Conservation (phyloP, 768 basidiomycete species). For the Strobilomyces dryophilus region DNA sequence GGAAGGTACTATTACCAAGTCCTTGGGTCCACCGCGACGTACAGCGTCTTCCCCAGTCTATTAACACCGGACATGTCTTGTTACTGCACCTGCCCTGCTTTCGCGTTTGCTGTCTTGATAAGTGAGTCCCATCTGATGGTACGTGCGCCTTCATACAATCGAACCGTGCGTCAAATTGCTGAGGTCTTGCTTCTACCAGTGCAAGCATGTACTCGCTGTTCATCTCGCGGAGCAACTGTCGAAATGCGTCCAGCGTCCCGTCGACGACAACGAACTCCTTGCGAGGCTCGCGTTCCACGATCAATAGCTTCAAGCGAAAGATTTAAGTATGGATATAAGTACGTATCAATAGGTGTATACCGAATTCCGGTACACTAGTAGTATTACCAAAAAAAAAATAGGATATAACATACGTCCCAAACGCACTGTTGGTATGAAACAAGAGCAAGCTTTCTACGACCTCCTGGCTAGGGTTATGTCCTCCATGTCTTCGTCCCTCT, state of each 20-base stretch:
- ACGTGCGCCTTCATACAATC: conserved; percentile 32
- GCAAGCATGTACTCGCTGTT: conserved; percentile 75
- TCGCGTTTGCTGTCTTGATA: conserved; percentile 58
- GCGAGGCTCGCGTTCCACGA: conserved; percentile 19
- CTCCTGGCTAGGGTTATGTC: neutral
- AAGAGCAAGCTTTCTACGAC: conserved; percentile 13
- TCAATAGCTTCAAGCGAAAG: conserved; percentile 4
- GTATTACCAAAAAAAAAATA: conserved; percentile 22
- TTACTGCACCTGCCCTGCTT: conserved; percentile 77
- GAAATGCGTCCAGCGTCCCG: conserved; percentile 46
- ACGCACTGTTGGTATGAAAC: conserved; percentile 7
- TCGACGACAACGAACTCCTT: conserved; percentile 47
- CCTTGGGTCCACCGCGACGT: conserved; percentile 58
- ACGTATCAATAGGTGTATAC: conserved; percentile 11
- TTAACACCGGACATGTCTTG: conserved; percentile 39
- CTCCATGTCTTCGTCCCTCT: conserved; percentile 28
- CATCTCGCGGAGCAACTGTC: conserved; percentile 53
- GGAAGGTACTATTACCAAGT: conserved; percentile 63
- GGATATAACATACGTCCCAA: conserved; percentile 21
- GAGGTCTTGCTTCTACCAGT: conserved; percentile 40
- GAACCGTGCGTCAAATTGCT: neutral
- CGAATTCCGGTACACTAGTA: conserved; percentile 12
- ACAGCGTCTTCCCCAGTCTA: conserved; percentile 51
- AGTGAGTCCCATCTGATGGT: conserved; percentile 65
- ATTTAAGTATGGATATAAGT: conserved; percentile 8